These are phyloP conservation scores for Datura wrightii DNA, from an alignment of 257 asterid species.

Conservation along the genomic window DNA sequence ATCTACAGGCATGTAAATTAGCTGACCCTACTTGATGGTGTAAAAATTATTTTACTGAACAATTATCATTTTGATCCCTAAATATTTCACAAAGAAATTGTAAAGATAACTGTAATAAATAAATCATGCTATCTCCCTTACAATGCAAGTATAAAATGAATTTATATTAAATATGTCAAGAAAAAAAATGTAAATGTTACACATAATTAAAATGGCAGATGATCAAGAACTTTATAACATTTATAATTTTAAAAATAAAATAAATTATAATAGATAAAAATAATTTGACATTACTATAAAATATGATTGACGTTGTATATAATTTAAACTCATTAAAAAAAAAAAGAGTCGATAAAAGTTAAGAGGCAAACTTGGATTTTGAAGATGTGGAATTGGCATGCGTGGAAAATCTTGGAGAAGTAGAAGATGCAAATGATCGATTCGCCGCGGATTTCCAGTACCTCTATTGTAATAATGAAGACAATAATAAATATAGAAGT, in stretches of 20 bases:
- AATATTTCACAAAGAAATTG: too few species aligned
- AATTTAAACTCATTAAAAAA: not conserved
- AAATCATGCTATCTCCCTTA: not conserved
- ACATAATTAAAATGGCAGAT: not conserved
- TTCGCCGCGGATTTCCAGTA: not conserved
- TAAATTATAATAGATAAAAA: too few species aligned
- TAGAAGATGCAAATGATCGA: conserved; percentile 25
- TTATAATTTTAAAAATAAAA: not conserved
- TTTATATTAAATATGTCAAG: not conserved
- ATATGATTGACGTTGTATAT: too few species aligned
- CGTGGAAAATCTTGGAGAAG: conserved; percentile 19
- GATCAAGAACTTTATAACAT: not conserved
- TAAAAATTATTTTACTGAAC: too few species aligned
- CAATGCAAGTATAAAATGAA: not conserved
- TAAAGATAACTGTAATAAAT: not conserved
- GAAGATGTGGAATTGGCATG: not conserved
- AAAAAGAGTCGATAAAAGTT: not conserved
- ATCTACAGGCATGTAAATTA: not conserved
- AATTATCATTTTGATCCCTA: not conserved
- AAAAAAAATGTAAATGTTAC: not conserved
- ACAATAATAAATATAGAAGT: not conserved
- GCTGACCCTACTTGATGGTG: too few species aligned
- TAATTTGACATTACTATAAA: too few species aligned
- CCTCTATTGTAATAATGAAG: not conserved
- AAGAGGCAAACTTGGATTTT: not conserved